Conservation (phyloP, 345 rosid genomes). For the Ceriops decandra region DNA sequence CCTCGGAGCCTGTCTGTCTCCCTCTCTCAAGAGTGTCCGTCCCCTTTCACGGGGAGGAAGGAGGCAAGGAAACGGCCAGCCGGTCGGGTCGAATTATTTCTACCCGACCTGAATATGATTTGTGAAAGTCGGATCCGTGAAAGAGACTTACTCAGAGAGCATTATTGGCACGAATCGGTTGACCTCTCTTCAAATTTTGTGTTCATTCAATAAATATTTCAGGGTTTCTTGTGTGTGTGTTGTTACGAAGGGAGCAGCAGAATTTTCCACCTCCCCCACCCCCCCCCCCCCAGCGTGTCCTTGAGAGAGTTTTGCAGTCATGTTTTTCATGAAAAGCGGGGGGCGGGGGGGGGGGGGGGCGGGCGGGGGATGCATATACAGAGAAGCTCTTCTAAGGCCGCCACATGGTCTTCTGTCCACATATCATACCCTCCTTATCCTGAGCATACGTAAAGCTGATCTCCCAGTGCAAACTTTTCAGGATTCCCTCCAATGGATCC, state of each 20-base stretch:
- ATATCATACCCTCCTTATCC: conserved; percentile 74
- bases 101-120: too few species aligned
- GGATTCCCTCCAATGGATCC: conserved; percentile 61
- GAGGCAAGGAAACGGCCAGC: not conserved
- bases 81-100: too few species aligned
- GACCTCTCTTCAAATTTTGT: not conserved
- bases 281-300: not conserved
- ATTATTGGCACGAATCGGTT: too few species aligned
- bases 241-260: conserved; percentile 2
- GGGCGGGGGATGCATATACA: not conserved
- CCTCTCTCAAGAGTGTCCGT: too few species aligned
- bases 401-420: conserved; percentile 84
- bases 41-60: not conserved
- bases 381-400: conserved; percentile 43
- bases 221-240: not conserved
- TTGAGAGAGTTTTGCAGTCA: not conserved
- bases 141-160: too few species aligned
- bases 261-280: conserved; percentile 1
- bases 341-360: too few species aligned
- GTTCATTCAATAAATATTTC: not conserved
- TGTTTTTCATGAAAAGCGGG: not conserved
- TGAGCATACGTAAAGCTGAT: conserved; percentile 81
- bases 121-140: too few species aligned
- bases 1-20: too few species aligned
- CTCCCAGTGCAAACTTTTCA: conserved; percentile 86